phyloP scores from a whole-genome alignment of 1,139 yeast genomes.

The Diutina sp. region DNA sequence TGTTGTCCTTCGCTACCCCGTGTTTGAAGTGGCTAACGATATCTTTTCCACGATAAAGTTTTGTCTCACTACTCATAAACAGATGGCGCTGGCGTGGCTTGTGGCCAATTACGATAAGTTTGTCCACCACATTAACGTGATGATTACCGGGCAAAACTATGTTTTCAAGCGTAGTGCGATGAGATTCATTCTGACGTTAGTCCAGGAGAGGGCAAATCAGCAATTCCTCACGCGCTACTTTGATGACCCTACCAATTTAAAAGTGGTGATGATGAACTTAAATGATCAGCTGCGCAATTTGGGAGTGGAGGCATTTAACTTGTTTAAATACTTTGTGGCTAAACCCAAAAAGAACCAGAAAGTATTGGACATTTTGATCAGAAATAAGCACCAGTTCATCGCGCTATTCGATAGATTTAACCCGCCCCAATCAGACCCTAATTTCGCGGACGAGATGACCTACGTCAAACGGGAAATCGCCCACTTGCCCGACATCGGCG shows the following conservation, averaged over 20 bases:
- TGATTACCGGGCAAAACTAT: constrained; percentile 69
- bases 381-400: constrained; percentile 68
- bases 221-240: constrained; percentile 65
- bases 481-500: constrained; percentile 34
- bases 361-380: constrained; percentile 66
- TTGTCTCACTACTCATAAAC: constrained; percentile 56
- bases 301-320: constrained; percentile 84
- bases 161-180: constrained; percentile 89
- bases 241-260: constrained; percentile 69
- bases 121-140: constrained; percentile 46
- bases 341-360: constrained; percentile 83
- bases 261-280: constrained; percentile 72
- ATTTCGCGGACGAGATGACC: constrained; percentile 67
- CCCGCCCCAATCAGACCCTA: constrained; percentile 50
- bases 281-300: constrained; percentile 84
- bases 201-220: constrained; percentile 65
- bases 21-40: constrained; percentile 86
- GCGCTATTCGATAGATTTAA: constrained; percentile 59
- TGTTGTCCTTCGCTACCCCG: constrained; percentile 54
- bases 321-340: constrained; percentile 87
- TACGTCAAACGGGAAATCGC: constrained; percentile 68
- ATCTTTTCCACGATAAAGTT: constrained; percentile 70
- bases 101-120: constrained; percentile 41
- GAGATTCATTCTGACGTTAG: constrained; percentile 61
- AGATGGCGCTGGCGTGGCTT: constrained; percentile 59